phyloP scores from a whole-genome alignment of 208 protist species.

The Acanthamoeba lenticulata region DNA sequence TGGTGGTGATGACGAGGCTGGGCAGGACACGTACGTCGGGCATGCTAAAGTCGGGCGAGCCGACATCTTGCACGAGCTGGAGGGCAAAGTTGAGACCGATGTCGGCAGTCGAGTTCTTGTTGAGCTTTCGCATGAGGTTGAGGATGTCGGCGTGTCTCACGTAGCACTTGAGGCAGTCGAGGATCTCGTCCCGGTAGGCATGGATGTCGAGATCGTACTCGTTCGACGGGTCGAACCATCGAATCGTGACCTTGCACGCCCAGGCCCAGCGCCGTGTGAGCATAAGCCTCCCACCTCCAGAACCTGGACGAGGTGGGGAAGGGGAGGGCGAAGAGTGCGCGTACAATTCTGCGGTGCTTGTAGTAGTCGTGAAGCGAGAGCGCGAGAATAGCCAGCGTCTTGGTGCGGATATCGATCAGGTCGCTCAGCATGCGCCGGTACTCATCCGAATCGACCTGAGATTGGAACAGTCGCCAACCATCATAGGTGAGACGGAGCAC shows the following conservation, averaged over 20 bases:
- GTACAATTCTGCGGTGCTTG: constrained; percentile 15
- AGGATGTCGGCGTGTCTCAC: neutral
- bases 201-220: constrained; percentile 35
- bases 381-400: neutral
- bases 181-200: neutral
- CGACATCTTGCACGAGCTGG: neutral
- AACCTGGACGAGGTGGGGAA: neutral
- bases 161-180: neutral
- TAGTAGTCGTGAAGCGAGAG: neutral
- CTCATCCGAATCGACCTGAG: neutral
- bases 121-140: neutral
- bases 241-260: neutral
- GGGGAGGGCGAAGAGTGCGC: neutral
- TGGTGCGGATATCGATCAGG: neutral
- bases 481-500: too few relatives aligned
- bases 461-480: too few relatives aligned
- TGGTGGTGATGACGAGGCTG: too few relatives aligned
- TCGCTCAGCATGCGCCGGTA: neutral
- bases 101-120: neutral
- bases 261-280: too few relatives aligned
- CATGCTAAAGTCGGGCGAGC: neutral
- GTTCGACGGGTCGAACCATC: constrained; percentile 28
- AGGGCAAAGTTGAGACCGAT: neutral
- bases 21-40: constrained; percentile 13
- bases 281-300: too few relatives aligned